Conservation (phyloP, 164 flowering plant species). For the Magnolia sinica region DNA sequence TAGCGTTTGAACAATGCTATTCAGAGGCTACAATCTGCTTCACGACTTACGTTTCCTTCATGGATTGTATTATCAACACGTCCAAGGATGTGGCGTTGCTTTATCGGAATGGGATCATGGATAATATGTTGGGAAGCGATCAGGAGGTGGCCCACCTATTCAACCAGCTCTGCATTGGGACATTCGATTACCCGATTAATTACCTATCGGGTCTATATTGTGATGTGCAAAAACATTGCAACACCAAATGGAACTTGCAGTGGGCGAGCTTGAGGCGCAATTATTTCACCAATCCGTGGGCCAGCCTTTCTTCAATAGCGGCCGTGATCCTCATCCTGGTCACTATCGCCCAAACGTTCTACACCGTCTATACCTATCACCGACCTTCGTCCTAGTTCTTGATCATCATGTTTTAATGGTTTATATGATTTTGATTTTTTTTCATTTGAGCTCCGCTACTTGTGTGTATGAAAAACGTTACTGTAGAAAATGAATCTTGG, state of each 20-base stretch:
- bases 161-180: background rate
- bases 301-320: too few species aligned
- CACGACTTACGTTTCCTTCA: slow-evolving; percentile 3
- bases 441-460: too few species aligned
- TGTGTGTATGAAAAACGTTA: too few species aligned
- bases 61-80: slow-evolving; percentile 4
- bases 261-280: too few species aligned
- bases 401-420: too few species aligned
- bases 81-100: background rate
- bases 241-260: background rate
- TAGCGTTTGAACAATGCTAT: slow-evolving; percentile 1
- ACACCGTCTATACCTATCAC: too few species aligned
- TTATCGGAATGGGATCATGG: background rate
- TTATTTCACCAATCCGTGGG: too few species aligned
- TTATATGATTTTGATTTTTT: too few species aligned
- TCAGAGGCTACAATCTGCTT: background rate
- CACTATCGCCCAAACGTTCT: too few species aligned
- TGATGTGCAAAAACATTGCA: background rate
- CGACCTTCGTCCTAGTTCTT: too few species aligned
- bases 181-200: background rate
- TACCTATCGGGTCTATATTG: background rate
- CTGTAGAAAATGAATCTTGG: too few species aligned
- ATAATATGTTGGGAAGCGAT: slow-evolving; percentile 1
- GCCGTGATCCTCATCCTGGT: too few species aligned
- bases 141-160: background rate